Conservation (phyloP, 345 rosid genomes). For the Psidium friedrichsthalianum region DNA sequence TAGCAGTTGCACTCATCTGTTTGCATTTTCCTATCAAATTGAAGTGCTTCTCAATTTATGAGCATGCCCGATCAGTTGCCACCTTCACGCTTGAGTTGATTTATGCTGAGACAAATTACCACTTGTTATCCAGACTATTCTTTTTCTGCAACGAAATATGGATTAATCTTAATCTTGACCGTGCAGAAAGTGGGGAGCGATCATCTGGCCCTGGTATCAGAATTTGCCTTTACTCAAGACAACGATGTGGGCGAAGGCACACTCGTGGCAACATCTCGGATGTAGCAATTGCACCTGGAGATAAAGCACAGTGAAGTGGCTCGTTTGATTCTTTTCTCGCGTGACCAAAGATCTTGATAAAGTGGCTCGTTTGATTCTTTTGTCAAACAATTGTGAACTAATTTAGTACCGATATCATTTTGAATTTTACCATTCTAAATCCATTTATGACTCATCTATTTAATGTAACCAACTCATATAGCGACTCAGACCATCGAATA, state of each 20-base stretch:
- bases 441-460: too few species aligned
- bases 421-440: too few species aligned
- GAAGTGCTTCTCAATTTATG: not conserved
- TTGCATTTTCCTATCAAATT: not conserved
- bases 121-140: not conserved
- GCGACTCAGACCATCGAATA: too few species aligned
- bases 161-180: not conserved
- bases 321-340: not conserved
- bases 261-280: not conserved
- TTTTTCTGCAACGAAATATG: not conserved
- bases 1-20: not conserved
- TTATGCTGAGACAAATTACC: not conserved
- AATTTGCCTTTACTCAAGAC: constrained; percentile 28
- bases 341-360: not conserved
- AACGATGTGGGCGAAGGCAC: not conserved
- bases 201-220: constrained; percentile 74
- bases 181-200: constrained; percentile 66
- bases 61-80: not conserved
- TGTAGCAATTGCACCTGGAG: not conserved
- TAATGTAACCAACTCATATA: too few species aligned
- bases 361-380: too few species aligned
- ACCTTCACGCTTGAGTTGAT: not conserved
- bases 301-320: not conserved
- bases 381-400: too few species aligned
- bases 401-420: too few species aligned